These are phyloP conservation scores for Aspergillus caelatus DNA, from an alignment of 2,329 filamentous ascomycete species.

Conservation along the genomic window DNA sequence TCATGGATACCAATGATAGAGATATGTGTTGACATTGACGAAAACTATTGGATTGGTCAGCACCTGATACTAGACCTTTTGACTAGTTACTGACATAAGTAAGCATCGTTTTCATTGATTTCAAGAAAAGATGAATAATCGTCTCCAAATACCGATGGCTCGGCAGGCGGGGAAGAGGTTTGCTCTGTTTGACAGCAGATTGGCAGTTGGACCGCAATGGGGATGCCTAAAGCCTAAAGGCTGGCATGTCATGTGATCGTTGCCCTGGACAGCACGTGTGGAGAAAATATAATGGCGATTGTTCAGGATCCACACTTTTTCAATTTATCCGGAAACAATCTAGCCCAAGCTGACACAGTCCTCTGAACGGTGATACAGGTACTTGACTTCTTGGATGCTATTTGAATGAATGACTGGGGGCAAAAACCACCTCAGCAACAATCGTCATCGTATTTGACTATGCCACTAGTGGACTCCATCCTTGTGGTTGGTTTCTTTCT, in stretches of 20 bases:
- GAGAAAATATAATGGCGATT: neutral
- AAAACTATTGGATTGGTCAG: neutral
- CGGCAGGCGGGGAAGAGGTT: neutral
- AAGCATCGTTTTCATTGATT: neutral
- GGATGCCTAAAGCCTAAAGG: no score
- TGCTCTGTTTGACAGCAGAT: neutral
- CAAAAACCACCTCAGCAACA: slow-evolving; percentile 2
- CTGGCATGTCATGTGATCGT: neutral
- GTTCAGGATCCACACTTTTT: neutral
- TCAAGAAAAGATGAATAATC: neutral
- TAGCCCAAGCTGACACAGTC: neutral
- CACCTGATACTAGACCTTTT: neutral
- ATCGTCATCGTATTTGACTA: slow-evolving; percentile 9
- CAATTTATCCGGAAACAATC: neutral
- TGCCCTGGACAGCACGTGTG: neutral
- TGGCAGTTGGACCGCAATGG: neutral
- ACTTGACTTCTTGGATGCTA: neutral
- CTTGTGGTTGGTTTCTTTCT: slow-evolving; percentile 18
- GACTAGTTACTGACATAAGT: neutral
- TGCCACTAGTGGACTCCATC: neutral
- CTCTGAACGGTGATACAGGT: neutral
- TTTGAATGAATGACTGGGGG: neutral
- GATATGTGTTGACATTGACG: neutral
- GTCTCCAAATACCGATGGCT: neutral
- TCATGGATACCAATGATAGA: neutral